These are phyloP conservation scores for Coelastrella sp. DNA, from an alignment of 139 green algal species.

Conservation along the genomic window DNA sequence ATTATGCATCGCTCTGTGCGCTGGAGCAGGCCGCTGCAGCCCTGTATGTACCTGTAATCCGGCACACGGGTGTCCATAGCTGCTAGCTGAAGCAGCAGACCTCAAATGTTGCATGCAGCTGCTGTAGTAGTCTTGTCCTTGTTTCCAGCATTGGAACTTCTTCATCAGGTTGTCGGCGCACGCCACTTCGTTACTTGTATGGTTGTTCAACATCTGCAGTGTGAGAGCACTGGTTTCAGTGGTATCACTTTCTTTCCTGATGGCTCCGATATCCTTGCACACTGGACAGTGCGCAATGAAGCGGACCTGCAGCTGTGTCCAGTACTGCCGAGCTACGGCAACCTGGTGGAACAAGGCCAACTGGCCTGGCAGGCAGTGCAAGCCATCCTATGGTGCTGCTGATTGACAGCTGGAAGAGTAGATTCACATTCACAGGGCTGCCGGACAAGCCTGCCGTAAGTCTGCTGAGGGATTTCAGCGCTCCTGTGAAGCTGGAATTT, in stretches of 20 bases:
- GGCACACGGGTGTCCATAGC: too few relatives aligned
- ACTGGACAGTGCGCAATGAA: background rate
- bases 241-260: slow-evolving; percentile 19
- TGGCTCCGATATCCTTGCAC: background rate
- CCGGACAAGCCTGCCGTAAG: slow-evolving; percentile 77
- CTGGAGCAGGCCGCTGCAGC: too few relatives aligned
- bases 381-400: slow-evolving; percentile 77
- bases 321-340: slow-evolving; percentile 25
- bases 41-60: too few relatives aligned
- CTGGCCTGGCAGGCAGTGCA: slow-evolving; percentile 11
- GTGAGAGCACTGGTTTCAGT: slow-evolving; percentile 8
- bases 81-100: too few relatives aligned
- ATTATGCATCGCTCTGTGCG: background rate
- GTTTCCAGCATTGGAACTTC: too few relatives aligned
- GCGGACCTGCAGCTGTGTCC: background rate
- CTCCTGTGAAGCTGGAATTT: too few relatives aligned
- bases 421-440: slow-evolving; percentile 66
- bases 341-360: background rate
- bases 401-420: slow-evolving; percentile 63
- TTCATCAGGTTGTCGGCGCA: too few relatives aligned
- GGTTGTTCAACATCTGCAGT: background rate
- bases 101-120: too few relatives aligned
- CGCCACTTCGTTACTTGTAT: background rate
- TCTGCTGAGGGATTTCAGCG: slow-evolving; percentile 94
- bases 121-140: too few relatives aligned